phyloP scores from a whole-genome alignment of 2,329 filamentous ascomycete species.

The Reticulascus tulasneorum region DNA sequence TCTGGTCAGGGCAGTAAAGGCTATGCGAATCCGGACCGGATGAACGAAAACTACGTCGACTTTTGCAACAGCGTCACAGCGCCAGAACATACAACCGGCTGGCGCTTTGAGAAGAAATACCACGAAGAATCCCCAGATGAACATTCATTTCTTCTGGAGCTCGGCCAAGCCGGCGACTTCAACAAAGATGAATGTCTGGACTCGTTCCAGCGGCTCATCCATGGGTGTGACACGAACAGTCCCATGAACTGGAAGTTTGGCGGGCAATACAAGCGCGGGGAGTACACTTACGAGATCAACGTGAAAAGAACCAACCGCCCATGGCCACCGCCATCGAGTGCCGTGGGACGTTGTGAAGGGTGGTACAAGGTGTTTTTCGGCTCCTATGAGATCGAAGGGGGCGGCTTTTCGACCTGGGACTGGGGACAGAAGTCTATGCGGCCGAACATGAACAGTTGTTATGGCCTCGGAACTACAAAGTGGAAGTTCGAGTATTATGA shows the following conservation, averaged over 20 bases:
- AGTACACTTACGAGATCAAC: slow-evolving; percentile 21
- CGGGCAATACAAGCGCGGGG: slow-evolving; percentile 18
- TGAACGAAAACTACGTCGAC: slow-evolving; percentile 21
- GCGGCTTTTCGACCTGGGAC: slow-evolving; percentile 21
- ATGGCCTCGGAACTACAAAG: slow-evolving; percentile 15
- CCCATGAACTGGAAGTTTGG: slow-evolving; percentile 27
- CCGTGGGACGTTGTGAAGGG: slow-evolving; percentile 17
- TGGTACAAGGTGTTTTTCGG: slow-evolving; percentile 16
- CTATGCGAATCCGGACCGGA: slow-evolving; percentile 16
- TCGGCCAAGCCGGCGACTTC: slow-evolving; percentile 7
- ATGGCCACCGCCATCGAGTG: slow-evolving; percentile 18
- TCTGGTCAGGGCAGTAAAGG: slow-evolving; percentile 17
- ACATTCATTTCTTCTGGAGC: no score
- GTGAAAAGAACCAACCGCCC: slow-evolving; percentile 16
- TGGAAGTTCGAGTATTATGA: slow-evolving; percentile 24
- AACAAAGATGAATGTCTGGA: slow-evolving; percentile 17
- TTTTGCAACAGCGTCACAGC: slow-evolving; percentile 21
- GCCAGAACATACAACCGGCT: slow-evolving; percentile 15
- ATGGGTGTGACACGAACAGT: slow-evolving; percentile 24
- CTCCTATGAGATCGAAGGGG: slow-evolving; percentile 19
- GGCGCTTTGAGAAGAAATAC: no score
- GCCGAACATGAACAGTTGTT: slow-evolving; percentile 15
- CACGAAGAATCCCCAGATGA: no score
- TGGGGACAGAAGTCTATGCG: slow-evolving; percentile 19
- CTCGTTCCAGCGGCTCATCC: slow-evolving; percentile 17